Percentiles rank a stretch among this genome's conserved stretches.
These are phyloP conservation scores for Podaxis mareebaensis DNA, from an alignment of 768 basidiomycete genomes.

Conservation along the genomic window DNA sequence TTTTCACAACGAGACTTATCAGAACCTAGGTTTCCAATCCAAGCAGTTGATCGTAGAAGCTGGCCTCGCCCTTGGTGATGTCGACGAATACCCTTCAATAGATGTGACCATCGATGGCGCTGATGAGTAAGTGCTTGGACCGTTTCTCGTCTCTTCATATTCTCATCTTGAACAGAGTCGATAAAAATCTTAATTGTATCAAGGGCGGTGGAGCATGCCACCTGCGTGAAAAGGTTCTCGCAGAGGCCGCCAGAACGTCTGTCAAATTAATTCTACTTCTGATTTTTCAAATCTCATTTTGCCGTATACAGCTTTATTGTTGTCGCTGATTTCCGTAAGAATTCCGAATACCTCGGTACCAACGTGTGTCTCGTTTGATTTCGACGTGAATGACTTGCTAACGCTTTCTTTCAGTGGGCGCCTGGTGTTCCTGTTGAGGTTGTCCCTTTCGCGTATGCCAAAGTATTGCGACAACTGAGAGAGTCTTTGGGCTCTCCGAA, in stretches of 20 bases:
- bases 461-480: constrained; percentile 74
- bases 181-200: constrained; percentile 84
- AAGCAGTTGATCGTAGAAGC: constrained; percentile 90
- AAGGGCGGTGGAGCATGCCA: constrained; percentile 98
- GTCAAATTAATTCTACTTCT: constrained; percentile 24
- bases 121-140: constrained; percentile 69
- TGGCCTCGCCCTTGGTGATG: constrained; percentile 79
- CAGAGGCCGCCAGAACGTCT: constrained; percentile 89
- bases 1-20: not conserved
- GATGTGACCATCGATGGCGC: constrained; percentile 99
- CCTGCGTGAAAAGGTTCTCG: constrained; percentile 94
- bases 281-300: constrained; percentile 3
- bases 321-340: constrained; percentile 96
- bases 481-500: constrained; percentile 61
- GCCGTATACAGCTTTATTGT: constrained; percentile 65
- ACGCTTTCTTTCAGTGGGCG: constrained; percentile 53
- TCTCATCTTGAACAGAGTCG: constrained; percentile 58
- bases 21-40: constrained; percentile 79
- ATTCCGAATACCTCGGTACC: constrained; percentile 77
- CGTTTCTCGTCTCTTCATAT: not conserved
- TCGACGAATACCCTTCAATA: constrained; percentile 83
- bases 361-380: constrained; percentile 53
- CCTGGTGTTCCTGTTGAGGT: constrained; percentile 96
- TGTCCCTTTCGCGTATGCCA: constrained; percentile 93
- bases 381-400: not conserved